Percentiles rank a stretch among this genome's conserved stretches.
Conservation (phyloP, 306 rosid genomes). For the Canavalia gladiata region DNA sequence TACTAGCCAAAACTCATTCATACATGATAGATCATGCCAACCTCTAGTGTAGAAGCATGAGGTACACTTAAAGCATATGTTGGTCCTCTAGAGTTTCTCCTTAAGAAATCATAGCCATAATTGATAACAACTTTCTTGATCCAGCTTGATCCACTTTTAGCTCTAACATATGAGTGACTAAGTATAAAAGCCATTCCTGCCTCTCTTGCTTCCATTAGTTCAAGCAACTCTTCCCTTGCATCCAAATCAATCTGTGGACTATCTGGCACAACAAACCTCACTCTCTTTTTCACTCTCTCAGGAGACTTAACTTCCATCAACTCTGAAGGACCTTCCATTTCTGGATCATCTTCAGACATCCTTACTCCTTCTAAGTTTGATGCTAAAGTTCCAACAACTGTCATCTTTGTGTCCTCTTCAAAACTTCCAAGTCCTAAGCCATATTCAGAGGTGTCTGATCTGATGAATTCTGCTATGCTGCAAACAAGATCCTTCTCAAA, state of each 20-base stretch:
- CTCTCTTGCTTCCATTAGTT: constrained; percentile 94
- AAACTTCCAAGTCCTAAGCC: constrained; percentile 48
- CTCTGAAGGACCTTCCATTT: constrained; percentile 66
- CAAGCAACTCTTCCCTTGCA: constrained; percentile 74
- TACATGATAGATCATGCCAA: constrained; percentile 91
- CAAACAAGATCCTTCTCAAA: constrained; percentile 91
- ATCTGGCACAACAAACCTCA: constrained; percentile 81
- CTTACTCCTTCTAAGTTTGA: constrained; percentile 74
- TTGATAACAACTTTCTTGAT: constrained; percentile 79
- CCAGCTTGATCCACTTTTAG: constrained; percentile 92
- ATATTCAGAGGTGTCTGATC: constrained; percentile 68
- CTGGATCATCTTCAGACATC: constrained; percentile 67
- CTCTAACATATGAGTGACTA: constrained; percentile 94
- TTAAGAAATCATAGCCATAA: constrained; percentile 87
- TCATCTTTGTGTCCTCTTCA: constrained; percentile 75
- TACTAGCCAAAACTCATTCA: constrained; percentile 49
- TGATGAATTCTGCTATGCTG: constrained; percentile 83
- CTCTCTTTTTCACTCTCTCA: constrained; percentile 69
- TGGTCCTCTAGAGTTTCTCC: constrained; percentile 95
- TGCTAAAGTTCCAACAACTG: constrained; percentile 89
- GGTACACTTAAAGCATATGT: constrained; percentile 85
- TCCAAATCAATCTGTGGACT: constrained; percentile 69
- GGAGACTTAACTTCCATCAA: constrained; percentile 71
- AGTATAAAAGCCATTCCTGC: constrained; percentile 96
- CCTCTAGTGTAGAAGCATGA: constrained; percentile 94